phyloP scores from a whole-genome alignment of 2,329 filamentous ascomycete species.

The Cladophialophora bantiana region DNA sequence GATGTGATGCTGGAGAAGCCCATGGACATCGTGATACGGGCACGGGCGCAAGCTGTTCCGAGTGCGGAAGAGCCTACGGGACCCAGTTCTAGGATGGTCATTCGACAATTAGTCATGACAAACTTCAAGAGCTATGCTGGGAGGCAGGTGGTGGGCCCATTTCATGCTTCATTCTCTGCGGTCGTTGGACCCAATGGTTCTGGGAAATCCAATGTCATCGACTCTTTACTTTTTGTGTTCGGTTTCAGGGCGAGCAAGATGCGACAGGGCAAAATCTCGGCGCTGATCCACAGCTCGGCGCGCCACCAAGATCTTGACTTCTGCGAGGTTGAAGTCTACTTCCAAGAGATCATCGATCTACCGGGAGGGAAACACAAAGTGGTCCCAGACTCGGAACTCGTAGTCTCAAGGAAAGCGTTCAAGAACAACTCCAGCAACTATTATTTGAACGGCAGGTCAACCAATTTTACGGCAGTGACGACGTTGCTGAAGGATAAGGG shows the following conservation, averaged over 20 bases:
- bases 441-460: conserved; percentile 89
- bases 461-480: conserved; percentile 91
- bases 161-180: conserved; percentile 95
- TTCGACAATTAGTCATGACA: conserved; percentile 87
- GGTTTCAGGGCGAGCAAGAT: conserved; percentile 99
- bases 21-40: conserved; percentile 92
- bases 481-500: conserved; percentile 84
- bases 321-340: conserved; percentile 96
- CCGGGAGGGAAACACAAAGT: conserved; percentile 76
- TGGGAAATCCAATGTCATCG: conserved; percentile 98
- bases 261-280: conserved; percentile 97
- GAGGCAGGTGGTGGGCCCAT: conserved; percentile 91
- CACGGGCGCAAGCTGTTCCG: conserved; percentile 67
- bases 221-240: conserved; percentile 97
- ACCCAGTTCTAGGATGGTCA: conserved; percentile 86
- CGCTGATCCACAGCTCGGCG: conserved; percentile 95
- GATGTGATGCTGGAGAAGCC: conserved; percentile 83
- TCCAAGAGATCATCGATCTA: conserved; percentile 91
- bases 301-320: conserved; percentile 82
- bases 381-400: conserved; percentile 80
- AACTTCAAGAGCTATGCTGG: conserved; percentile 99
- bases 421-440: conserved; percentile 99
- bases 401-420: conserved; percentile 92
- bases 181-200: conserved; percentile 98
- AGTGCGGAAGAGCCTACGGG: conserved; percentile 75